Conservation (phyloP, 192 early-diverging fungal species). For the Chytriomyces confervae region DNA sequence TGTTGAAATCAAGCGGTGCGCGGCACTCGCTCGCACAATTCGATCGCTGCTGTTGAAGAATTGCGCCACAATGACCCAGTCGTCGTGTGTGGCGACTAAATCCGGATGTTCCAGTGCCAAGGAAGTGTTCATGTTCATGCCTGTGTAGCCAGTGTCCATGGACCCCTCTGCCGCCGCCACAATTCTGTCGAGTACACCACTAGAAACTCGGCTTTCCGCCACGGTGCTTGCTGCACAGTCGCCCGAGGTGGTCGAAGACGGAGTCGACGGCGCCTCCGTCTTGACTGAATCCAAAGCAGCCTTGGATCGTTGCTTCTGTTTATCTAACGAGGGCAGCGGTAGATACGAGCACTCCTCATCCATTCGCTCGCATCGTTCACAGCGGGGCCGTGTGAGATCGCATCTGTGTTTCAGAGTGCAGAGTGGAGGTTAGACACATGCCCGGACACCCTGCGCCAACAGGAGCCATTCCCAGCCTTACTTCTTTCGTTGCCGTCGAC, state of each 20-base stretch:
- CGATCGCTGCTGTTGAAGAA: background rate
- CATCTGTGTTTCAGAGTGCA: background rate
- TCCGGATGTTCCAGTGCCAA: constrained; percentile 1
- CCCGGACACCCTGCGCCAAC: no score
- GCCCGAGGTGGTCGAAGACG: no score
- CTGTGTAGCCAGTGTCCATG: no score
- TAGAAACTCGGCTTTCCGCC: no score
- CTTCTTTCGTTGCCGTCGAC: background rate
- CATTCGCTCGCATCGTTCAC: background rate
- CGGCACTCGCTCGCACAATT: background rate
- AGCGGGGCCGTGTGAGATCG: background rate
- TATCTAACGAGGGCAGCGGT: background rate
- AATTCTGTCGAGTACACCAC: no score
- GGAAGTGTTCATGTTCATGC: no score
- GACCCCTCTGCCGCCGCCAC: no score
- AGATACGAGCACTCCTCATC: background rate
- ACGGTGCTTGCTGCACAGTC: no score
- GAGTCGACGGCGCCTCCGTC: no score
- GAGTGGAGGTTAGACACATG: no score
- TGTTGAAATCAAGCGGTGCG: background rate
- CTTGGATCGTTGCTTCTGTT: background rate
- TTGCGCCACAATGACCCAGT: background rate
- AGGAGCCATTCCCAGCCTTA: background rate
- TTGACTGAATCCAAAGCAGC: background rate
- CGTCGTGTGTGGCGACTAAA: background rate